phyloP scores from a whole-genome alignment of 2,329 filamentous ascomycete genomes.

The Ploettnerulaceae sp. region DNA sequence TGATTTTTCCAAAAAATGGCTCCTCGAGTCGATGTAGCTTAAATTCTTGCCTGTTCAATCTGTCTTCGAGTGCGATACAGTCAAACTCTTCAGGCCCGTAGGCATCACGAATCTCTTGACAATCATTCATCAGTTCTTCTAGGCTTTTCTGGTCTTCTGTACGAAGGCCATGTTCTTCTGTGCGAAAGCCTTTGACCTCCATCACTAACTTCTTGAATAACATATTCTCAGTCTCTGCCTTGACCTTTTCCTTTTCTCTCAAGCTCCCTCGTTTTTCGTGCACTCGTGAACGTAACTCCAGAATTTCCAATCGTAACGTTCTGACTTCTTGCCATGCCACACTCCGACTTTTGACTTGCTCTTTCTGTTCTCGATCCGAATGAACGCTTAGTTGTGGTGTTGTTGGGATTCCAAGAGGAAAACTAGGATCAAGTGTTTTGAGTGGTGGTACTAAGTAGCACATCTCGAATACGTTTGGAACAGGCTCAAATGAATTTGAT shows the following conservation, averaged over 20 bases:
- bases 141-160: slow-evolving; percentile 3
- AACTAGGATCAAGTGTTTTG: too few species aligned
- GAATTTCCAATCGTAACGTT: slow-evolving; percentile 8
- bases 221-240: slow-evolving; percentile 15
- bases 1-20: neutral
- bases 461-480: too few species aligned
- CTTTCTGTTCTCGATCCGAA: neutral
- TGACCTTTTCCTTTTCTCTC: slow-evolving; percentile 12
- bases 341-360: neutral
- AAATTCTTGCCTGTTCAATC: slow-evolving; percentile 10
- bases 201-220: slow-evolving; percentile 10
- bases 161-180: neutral
- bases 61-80: slow-evolving; percentile 17
- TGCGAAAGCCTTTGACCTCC: neutral
- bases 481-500: too few species aligned
- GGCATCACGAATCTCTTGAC: slow-evolving; percentile 8
- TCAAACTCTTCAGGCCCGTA: slow-evolving; percentile 18
- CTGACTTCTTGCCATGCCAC: slow-evolving; percentile 7
- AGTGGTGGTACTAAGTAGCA: too few species aligned
- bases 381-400: too few species aligned
- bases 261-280: slow-evolving; percentile 11
- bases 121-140: slow-evolving; percentile 9
- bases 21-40: slow-evolving; percentile 8
- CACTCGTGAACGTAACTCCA: slow-evolving; percentile 11
- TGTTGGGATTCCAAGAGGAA: too few species aligned